Percentiles rank a stretch among this genome's conserved stretches.
These are phyloP conservation scores for Hanseniaspora taiwanica DNA, from an alignment of 805 yeast species.

Conservation along the genomic window DNA sequence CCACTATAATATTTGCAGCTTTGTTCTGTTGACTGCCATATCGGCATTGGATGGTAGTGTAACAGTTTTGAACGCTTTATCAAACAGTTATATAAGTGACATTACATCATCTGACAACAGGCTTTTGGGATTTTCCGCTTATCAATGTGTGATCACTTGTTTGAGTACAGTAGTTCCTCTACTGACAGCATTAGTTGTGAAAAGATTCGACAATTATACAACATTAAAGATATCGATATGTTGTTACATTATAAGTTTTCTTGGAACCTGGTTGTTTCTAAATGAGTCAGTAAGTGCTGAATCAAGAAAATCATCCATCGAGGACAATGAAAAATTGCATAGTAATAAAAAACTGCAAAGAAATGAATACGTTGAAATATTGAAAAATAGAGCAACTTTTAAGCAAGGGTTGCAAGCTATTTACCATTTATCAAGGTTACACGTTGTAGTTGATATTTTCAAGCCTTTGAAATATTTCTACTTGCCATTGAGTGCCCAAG, in stretches of 20 bases:
- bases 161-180: constrained; percentile 12
- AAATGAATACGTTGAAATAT: constrained; percentile 1
- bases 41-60: constrained; percentile 11
- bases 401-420: neutral
- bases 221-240: neutral
- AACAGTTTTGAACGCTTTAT: constrained; percentile 12
- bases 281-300: constrained; percentile 51
- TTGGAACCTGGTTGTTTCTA: constrained; percentile 15
- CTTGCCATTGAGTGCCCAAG: constrained; percentile 5
- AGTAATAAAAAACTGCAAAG: neutral
- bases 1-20: constrained; percentile 2
- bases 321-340: constrained; percentile 26
- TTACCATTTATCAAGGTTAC: neutral
- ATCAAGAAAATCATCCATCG: constrained; percentile 24
- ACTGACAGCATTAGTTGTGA: constrained; percentile 10
- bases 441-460: constrained; percentile 28
- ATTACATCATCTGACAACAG: constrained; percentile 8
- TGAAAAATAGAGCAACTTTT: constrained; percentile 4
- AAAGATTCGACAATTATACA: constrained; percentile 2
- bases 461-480: constrained; percentile 10
- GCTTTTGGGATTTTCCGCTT: constrained; percentile 7
- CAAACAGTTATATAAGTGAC: constrained; percentile 13
- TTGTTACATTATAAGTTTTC: constrained; percentile 4
- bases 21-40: constrained; percentile 5
- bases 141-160: constrained; percentile 11